Percentiles rank a stretch among this genome's conserved stretches.
These are phyloP conservation scores for Arthrobotrys pseudoclavata DNA, from an alignment of 2,329 filamentous ascomycete species.

Conservation along the genomic window DNA sequence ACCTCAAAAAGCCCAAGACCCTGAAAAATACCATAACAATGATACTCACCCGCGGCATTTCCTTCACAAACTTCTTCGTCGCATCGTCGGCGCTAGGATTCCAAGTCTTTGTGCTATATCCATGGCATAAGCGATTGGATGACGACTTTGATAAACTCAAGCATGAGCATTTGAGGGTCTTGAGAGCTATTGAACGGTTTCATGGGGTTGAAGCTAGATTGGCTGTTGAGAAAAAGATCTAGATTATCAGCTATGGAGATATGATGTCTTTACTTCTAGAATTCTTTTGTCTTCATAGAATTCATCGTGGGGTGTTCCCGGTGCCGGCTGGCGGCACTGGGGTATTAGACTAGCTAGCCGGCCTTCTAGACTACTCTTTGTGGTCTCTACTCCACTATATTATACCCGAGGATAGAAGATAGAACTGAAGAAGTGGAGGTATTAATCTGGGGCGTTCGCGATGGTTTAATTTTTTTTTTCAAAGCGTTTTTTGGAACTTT, in stretches of 20 bases:
- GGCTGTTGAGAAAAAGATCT: constrained; percentile 16
- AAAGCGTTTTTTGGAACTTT: not conserved
- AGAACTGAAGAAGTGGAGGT: not conserved
- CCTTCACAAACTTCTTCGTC: constrained; percentile 76
- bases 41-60: constrained; percentile 66
- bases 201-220: not conserved
- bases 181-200: constrained; percentile 37
- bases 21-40: constrained; percentile 15
- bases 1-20: constrained; percentile 5
- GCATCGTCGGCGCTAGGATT: constrained; percentile 76
- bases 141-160: constrained; percentile 74
- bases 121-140: constrained; percentile 77
- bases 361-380: not conserved
- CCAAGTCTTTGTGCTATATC: constrained; percentile 78
- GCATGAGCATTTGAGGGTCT: constrained; percentile 69
- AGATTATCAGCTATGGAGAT: no score
- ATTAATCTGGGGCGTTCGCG: not conserved
- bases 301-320: not conserved
- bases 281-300: no score
- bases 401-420: not conserved
- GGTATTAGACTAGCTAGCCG: not conserved
- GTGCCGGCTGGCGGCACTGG: not conserved
- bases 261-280: no score
- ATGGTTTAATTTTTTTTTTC: not conserved
- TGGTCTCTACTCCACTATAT: not conserved